Conservation (phyloP, 164 flowering plant species). For the Chimonanthus praecox region DNA sequence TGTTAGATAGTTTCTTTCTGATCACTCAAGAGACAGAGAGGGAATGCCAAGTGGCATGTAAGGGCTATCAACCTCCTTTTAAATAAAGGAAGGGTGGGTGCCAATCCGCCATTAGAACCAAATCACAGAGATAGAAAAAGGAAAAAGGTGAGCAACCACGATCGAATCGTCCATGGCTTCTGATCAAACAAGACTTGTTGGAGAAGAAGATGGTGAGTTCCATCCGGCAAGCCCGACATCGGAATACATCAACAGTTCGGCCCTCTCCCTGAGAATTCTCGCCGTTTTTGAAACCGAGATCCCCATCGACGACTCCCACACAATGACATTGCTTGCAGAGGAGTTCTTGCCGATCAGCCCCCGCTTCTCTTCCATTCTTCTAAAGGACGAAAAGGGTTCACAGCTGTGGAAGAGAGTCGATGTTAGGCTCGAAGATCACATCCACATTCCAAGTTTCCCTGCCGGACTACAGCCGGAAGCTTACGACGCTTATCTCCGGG, state of each 20-base stretch:
- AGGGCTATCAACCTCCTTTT: too few species aligned
- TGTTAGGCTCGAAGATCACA: constrained; percentile 43
- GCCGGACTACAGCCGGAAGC: constrained; percentile 21
- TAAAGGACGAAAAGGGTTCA: constrained; percentile 33
- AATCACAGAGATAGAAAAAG: too few species aligned
- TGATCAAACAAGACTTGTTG: background rate
- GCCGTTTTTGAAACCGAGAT: constrained; percentile 7
- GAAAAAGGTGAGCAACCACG: too few species aligned
- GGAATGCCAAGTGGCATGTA: too few species aligned
- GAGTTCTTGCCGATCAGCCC: constrained; percentile 1
- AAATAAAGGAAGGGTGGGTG: too few species aligned
- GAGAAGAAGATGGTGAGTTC: background rate
- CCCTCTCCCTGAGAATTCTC: constrained; percentile 5
- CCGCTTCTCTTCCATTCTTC: constrained; percentile 13
- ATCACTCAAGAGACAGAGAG: too few species aligned
- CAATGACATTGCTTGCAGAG: background rate
- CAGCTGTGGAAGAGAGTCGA: constrained; percentile 53
- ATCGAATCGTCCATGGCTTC: background rate
- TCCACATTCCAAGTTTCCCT: constrained; percentile 34
- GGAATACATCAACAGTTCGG: constrained; percentile 4
- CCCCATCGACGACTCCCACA: constrained; percentile 1
- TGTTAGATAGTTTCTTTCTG: too few species aligned
- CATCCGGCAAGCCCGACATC: constrained; percentile 6
- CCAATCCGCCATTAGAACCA: too few species aligned
- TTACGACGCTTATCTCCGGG: constrained; percentile 30